These are phyloP conservation scores for Chimonanthus praecox DNA, from an alignment of 164 flowering plant genomes.

Conservation along the genomic window DNA sequence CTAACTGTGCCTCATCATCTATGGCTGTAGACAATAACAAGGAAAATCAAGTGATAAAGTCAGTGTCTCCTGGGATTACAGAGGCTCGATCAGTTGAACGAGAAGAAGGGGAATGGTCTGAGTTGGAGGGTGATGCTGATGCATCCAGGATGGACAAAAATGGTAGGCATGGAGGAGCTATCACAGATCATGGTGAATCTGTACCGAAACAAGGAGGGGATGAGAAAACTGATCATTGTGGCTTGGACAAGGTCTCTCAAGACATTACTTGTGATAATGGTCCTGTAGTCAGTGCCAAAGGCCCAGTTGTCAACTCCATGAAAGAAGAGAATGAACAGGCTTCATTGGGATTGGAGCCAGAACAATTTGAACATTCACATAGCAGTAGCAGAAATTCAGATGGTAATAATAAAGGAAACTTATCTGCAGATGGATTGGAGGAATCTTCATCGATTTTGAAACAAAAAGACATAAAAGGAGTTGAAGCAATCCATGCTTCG, in stretches of 20 bases:
- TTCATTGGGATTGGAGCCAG: constrained; percentile 30
- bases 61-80: constrained; percentile 19
- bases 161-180: constrained; percentile 22
- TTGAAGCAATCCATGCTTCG: constrained; percentile 66
- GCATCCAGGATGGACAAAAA: constrained; percentile 1
- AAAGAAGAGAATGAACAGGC: constrained; percentile 26
- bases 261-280: constrained; percentile 13
- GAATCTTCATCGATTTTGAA: constrained; percentile 40
- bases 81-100: constrained; percentile 49
- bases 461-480: constrained; percentile 60
- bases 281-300: constrained; percentile 15
- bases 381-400: constrained; percentile 26
- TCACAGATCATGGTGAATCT: constrained; percentile 16
- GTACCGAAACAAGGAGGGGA: constrained; percentile 23
- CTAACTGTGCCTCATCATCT: constrained; percentile 18
- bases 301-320: constrained; percentile 5
- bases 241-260: constrained; percentile 18
- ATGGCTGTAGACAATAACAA: constrained; percentile 17
- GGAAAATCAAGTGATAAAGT: constrained; percentile 19
- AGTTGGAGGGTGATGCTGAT: constrained; percentile 47
- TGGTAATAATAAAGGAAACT: constrained; percentile 28
- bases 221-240: constrained; percentile 22
- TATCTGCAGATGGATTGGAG: constrained; percentile 36
- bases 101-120: constrained; percentile 99
- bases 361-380: constrained; percentile 27